A percentile compares a stretch with the other conserved stretches of the same genome.
These are phyloP conservation scores for Gonapodya prolifera DNA, from an alignment of 192 early-diverging fungal genomes.

Conservation along the genomic window DNA sequence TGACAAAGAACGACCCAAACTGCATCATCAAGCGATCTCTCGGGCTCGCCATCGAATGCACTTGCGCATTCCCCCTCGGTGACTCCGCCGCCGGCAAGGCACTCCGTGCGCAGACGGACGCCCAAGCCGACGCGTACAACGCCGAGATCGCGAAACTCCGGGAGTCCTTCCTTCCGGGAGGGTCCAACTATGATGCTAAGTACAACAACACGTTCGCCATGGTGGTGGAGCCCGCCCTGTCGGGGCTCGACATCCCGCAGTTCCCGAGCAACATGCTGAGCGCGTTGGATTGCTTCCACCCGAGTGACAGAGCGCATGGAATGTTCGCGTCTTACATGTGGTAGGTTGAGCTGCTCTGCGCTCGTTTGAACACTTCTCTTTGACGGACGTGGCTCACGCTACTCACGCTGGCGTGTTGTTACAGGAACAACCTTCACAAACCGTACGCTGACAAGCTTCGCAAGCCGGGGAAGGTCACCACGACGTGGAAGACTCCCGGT, in stretches of 20 bases:
- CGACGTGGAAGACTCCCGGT: too few relatives aligned
- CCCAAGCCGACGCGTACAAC: slow-evolving; percentile 25
- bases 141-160: slow-evolving; percentile 19
- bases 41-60: slow-evolving; percentile 18
- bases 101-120: slow-evolving; percentile 28
- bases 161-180: slow-evolving; percentile 14
- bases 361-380: neutral
- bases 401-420: too few relatives aligned
- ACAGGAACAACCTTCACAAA: neutral
- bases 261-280: slow-evolving; percentile 30
- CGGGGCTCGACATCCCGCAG: slow-evolving; percentile 14
- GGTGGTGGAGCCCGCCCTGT: slow-evolving; percentile 26
- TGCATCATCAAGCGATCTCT: slow-evolving; percentile 13
- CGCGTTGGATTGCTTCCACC: slow-evolving; percentile 49
- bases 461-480: too few relatives aligned
- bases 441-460: neutral
- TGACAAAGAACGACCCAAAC: slow-evolving; percentile 17
- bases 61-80: slow-evolving; percentile 20
- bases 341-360: slow-evolving; percentile 1
- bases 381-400: neutral
- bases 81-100: slow-evolving; percentile 9
- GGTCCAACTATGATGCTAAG: neutral
- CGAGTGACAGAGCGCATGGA: slow-evolving; percentile 16
- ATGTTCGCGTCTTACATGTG: slow-evolving; percentile 18
- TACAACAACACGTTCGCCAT: slow-evolving; percentile 26